Base-by-base conservation (phyloP, 352 stramenopile species). In the Pythium myriotylum region DNA sequence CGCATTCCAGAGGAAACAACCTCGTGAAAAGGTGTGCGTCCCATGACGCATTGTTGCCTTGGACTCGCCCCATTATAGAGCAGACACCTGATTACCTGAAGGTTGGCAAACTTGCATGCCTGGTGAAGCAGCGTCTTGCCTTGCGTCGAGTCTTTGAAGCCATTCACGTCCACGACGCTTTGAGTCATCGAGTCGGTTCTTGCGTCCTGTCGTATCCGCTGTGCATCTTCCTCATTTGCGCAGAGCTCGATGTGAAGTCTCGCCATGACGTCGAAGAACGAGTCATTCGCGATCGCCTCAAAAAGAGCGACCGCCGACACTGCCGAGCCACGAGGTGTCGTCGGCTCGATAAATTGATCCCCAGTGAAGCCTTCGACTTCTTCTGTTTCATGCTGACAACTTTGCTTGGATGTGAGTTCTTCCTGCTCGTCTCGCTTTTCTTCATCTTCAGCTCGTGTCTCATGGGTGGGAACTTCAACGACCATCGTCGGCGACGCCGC, bases 71-170 rank as follows among this genome's bases (percentile, higher is more conserved):
- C 79, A 48, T 89, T 74, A 56, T 77, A 89, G 6, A 91, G 46
- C 29, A 91, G 50, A 50, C 65, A 77, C 39, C 81, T 83, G 29
- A 81, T 68, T 14, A 86, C 66, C 14, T 89, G 70, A 0, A 82
- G 20, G n/a, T 82, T 79, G 3, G 72, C 79, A 14, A 60, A 70
- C 17, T 77, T 71, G 26, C 79, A 89, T 3, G 81, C 81, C 14
- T 89, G 77, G 52, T 91, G 81, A 45, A 91, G 68, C 47, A 91
- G 55, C 26, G 81, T 87, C 65, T 77, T 88, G 43, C 72, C 72
- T 12, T 83, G 73, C 2, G 41, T 45, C 23, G 68, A 55, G 39
- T 91, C 79, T 4, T 75, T 66, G 53, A 77, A 88, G 16, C 43
- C 62, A 19, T 81, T 76, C 1, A 86, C 62, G 24, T 82, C 67